Evolutionary conservation across 192 early-diverging fungal genomes (phyloP), one percentile per base, ranked within the genome.

Genomic region (Spizellomyces sp.): DNA sequence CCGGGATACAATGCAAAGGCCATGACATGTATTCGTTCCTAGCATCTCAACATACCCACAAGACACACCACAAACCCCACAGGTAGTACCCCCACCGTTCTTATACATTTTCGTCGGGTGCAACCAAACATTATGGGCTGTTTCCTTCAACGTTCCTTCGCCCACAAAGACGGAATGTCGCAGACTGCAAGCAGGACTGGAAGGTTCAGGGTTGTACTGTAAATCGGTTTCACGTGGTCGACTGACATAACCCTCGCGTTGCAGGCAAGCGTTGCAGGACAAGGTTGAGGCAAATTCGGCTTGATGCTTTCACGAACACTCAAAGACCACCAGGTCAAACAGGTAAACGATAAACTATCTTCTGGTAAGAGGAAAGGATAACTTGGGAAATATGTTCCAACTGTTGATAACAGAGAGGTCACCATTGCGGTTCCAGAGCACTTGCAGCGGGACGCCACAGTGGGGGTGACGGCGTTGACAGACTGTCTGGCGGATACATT

Each of bases 281-380:
- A 36, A 36, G 3, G 27, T 36, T 36, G 27, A 36, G 27, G 27
- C 27, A 36, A 36, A 36, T 36, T 36, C 27, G 27, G 0, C 50
- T 54, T 54, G 14, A 75, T 75, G 67, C 57, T 75, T 17, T 15
- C 67, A 42, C 43, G 59, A 19, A 47, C 46, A 8, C 69, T 89
- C 12, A 84, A 83, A 50, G 84, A 83, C 36, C 90, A 91, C 70
- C 84, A 81, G 54, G 71, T 80, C 55, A 87, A 88, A 73, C 87
- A 91, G 70, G 78, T 79, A 45, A 73, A 75, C 9, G 55, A 65
- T 8, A 80, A 80, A 48, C 75, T 79, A 17, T 77, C 87, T 45
- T 85, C 77, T 78, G 88, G 90, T 89, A 79, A 9, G 50, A 9
- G 52, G 41, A 41, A 46, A 21, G 8, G 15, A 9, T 44, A 6